Percentiles rank a stretch among this genome's conserved stretches.
These are phyloP conservation scores for Diutina sp. DNA, from an alignment of 1,139 yeast genomes.

Conservation along the genomic window DNA sequence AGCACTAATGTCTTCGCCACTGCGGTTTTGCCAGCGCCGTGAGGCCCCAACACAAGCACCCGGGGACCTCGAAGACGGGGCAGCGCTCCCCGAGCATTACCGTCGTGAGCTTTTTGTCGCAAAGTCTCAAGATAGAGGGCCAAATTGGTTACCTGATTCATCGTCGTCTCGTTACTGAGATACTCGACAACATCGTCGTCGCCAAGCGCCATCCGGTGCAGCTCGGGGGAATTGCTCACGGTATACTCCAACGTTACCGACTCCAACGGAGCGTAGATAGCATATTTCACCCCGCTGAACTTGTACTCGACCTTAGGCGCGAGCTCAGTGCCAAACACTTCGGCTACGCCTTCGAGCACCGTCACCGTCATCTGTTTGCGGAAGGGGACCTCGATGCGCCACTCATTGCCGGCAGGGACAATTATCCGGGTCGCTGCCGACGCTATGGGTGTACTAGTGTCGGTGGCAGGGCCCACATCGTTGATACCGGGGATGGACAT, in stretches of 20 bases:
- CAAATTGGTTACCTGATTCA: conserved; percentile 51
- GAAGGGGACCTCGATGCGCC: conserved; percentile 71
- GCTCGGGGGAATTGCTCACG: conserved; percentile 37
- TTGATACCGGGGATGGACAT: neutral
- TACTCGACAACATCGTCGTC: conserved; percentile 39
- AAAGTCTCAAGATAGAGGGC: conserved; percentile 66
- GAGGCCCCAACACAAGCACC: conserved; percentile 63
- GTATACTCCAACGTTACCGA: conserved; percentile 40
- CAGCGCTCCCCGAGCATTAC: conserved; percentile 9
- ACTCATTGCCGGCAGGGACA: conserved; percentile 47
- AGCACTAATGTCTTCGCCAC: conserved; percentile 56
- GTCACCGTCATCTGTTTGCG: conserved; percentile 44
- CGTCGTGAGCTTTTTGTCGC: conserved; percentile 26
- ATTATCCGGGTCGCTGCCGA: neutral
- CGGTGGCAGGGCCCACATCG: neutral
- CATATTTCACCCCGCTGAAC: conserved; percentile 46
- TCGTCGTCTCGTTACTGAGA: conserved; percentile 56
- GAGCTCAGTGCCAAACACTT: conserved; percentile 86
- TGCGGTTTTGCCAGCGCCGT: conserved; percentile 67
- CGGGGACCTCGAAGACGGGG: conserved; percentile 36
- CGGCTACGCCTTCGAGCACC: conserved; percentile 62
- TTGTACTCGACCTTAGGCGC: conserved; percentile 55
- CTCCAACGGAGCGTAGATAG: conserved; percentile 44
- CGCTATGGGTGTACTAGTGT: neutral
- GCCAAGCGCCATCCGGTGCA: conserved; percentile 16